Conservation (phyloP, 2,329 filamentous ascomycete genomes). For the Monosporascus sp. region DNA sequence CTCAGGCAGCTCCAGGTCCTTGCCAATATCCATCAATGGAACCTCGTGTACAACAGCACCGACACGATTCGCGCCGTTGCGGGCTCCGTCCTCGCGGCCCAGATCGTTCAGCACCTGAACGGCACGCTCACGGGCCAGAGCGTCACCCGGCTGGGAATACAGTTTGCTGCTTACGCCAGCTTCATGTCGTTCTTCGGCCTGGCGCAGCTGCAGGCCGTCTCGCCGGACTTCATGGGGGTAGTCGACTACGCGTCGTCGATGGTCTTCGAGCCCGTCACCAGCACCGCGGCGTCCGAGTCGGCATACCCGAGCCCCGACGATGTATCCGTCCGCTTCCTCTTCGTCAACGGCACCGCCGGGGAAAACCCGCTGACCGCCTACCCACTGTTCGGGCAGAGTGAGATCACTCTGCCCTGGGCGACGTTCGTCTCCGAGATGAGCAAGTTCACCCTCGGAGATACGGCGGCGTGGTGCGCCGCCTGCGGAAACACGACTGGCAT, state of each 20-base stretch:
- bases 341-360: constrained; percentile 53
- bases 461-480: constrained; percentile 63
- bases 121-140: constrained; percentile 38
- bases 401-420: constrained; percentile 57
- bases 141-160: constrained; percentile 39
- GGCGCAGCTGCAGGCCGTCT: constrained; percentile 44
- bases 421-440: constrained; percentile 61
- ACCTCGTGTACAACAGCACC: constrained; percentile 73
- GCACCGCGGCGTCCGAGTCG: constrained; percentile 36
- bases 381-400: constrained; percentile 55
- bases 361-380: constrained; percentile 46
- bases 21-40: constrained; percentile 76
- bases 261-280: constrained; percentile 67
- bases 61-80: constrained; percentile 58
- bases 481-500: constrained; percentile 69
- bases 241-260: constrained; percentile 82
- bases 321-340: constrained; percentile 56
- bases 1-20: constrained; percentile 64
- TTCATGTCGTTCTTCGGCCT: constrained; percentile 62
- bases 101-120: constrained; percentile 50
- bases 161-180: constrained; percentile 57
- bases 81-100: constrained; percentile 51
- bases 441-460: constrained; percentile 61
- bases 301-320: constrained; percentile 46
- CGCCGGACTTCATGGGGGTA: constrained; percentile 65